Evolutionary conservation across 192 early-diverging fungal species (phyloP).

Genomic region (Coemansia sp.): DNA sequence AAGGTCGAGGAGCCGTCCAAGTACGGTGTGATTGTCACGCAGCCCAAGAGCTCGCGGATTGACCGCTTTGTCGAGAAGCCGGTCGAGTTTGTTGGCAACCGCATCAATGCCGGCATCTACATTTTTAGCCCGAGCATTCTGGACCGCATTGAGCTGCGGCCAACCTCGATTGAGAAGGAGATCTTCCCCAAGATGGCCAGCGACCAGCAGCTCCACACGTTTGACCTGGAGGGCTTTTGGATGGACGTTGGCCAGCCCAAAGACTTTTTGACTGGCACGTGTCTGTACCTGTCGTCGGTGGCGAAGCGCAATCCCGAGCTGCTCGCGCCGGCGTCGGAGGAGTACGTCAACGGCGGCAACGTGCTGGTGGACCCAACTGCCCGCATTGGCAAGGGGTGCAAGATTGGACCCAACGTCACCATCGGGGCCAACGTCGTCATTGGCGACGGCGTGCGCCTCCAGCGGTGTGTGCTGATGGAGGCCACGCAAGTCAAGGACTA

Average conservation of each 20-base stretch:
- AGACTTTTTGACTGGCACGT: conserved; percentile 95
- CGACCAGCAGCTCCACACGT: conserved; percentile 88
- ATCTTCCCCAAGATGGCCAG: conserved; percentile 93
- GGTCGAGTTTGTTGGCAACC: conserved; percentile 90
- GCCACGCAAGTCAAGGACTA: conserved; percentile 83
- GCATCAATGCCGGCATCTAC: conserved; percentile 99
- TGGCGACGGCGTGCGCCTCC: conserved; percentile 94
- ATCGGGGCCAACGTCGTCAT: conserved; percentile 91
- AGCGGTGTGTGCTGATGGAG: conserved; percentile 87
- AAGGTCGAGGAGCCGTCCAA: conserved; percentile 98
- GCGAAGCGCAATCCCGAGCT: conserved; percentile 74
- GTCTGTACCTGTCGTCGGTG: conserved; percentile 87
- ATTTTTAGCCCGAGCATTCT: conserved; percentile 93
- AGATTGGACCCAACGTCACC: conserved; percentile 97
- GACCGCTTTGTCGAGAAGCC: conserved; percentile 99
- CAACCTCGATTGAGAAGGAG: conserved; percentile 98
- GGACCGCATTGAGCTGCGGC: conserved; percentile 90
- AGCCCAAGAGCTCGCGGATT: conserved; percentile 73
- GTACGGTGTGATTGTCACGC: conserved; percentile 96
- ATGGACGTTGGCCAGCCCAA: conserved; percentile 99
- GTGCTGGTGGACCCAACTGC: conserved; percentile 92
- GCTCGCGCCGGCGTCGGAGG: conserved; percentile 67
- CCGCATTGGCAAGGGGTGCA: conserved; percentile 93
- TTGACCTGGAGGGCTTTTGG: conserved; percentile 97
- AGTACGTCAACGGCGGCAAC: conserved; percentile 82